Base-by-base conservation (phyloP, 2,329 filamentous ascomycete species). In the Epichloe gansuensis region DNA sequence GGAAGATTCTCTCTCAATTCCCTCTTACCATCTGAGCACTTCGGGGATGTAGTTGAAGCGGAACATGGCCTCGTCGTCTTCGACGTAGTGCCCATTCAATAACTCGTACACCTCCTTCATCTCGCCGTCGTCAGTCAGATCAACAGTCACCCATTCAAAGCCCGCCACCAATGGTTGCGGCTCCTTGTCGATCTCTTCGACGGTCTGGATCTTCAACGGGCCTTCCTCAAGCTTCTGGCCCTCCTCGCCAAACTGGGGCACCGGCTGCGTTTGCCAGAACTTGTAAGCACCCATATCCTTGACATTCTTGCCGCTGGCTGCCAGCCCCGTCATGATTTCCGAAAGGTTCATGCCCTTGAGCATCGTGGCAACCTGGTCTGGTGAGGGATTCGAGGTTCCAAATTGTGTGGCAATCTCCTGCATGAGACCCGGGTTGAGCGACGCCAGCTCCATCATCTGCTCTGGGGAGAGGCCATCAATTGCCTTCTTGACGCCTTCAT, bases 211-310 rank as follows among this genome's bases (percentile, higher is more conserved):
- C 70, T 84, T 86, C 65, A 98, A 87, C 0, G 90, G 89, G 0
- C 93, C 93, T 61, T 97, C 90, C 56, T 82, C 74, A 47, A 82
- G 70, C 49, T 77, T 71, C 47, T 74, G 70, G 13, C 63, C 60
- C 54, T 74, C 68, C 66, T 83, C 73, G 61, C 78, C 84, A 63
- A 97, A 95, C 63, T 84, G 84, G 49, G 87, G 87, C 54, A 98
- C 93, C 1, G 93, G 93, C 68, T 98, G 93, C 46, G 93, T 98
- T 68, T 89, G 84, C 93, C 93, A 98, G 73, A 98, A 98, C 71
- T 95, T 96, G 77, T 97, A 96, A 53, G 84, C 87, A 6, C 85
- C 89, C 89, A 96, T 95, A 64, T 96, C 90, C 73, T 95, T 96
- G 60, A 82, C 84, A 63, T 95, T 95, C 76, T 93, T 94, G 52